A percentile compares a stretch with the other conserved stretches of the same genome.
Evolutionary conservation across 2,329 filamentous ascomycete species (phyloP).

Genomic region (Aspergillus novofumigatus): DNA sequence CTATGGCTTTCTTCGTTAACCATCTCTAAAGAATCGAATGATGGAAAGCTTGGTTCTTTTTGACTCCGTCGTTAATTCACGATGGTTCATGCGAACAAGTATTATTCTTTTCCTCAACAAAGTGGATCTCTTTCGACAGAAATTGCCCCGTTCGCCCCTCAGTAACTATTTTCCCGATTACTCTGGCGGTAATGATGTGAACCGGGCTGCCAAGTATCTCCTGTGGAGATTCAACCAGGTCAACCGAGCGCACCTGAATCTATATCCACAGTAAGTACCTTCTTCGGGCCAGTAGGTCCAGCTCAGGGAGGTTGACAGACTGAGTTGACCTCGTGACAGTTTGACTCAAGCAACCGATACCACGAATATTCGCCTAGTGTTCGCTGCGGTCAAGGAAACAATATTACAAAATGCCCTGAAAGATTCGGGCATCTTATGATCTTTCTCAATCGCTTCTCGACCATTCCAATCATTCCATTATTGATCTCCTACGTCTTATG

Average conservation of each 20-base stretch:
- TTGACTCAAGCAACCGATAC: slow-evolving; percentile 98
- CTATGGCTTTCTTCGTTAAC: slow-evolving; percentile 6
- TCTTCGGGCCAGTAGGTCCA: neutral
- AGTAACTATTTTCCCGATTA: slow-evolving; percentile 98
- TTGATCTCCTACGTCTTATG: neutral
- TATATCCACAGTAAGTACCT: slow-evolving; percentile 87
- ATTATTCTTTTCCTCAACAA: slow-evolving; percentile 99
- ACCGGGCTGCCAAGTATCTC: slow-evolving; percentile 95
- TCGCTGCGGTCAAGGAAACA: slow-evolving; percentile 97
- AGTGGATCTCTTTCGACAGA: slow-evolving; percentile 95
- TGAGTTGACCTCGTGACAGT: slow-evolving; percentile 48
- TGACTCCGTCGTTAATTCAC: slow-evolving; percentile 96
- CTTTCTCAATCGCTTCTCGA: neutral
- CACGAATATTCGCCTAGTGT: slow-evolving; percentile 95
- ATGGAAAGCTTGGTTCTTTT: slow-evolving; percentile 97
- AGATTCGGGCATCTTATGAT: slow-evolving; percentile 86
- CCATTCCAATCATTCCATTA: neutral
- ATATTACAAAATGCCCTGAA: slow-evolving; percentile 97
- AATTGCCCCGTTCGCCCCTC: slow-evolving; percentile 81
- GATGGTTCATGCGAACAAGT: slow-evolving; percentile 98
- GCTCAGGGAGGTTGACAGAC: neutral
- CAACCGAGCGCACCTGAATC: slow-evolving; percentile 88
- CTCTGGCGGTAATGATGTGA: slow-evolving; percentile 94
- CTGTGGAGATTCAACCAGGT: slow-evolving; percentile 99
- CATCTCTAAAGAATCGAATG: slow-evolving; percentile 79